phyloP scores from a whole-genome alignment of 768 basidiomycete genomes.

The Phanerodontia chrysosporium region DNA sequence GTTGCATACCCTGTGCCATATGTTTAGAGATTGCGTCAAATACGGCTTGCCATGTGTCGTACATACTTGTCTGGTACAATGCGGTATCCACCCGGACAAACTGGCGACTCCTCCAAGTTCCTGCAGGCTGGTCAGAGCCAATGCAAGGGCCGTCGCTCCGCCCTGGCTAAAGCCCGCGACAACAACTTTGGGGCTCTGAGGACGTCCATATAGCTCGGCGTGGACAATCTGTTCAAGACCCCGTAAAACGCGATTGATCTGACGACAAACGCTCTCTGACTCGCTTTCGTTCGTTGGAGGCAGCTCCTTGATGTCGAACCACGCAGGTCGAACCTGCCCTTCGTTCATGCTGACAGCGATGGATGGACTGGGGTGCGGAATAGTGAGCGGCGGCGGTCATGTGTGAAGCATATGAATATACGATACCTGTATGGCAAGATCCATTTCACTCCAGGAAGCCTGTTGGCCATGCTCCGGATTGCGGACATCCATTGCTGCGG shows the following conservation, averaged over 20 bases:
- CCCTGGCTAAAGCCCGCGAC: slow-evolving; percentile 43
- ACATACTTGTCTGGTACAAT: slow-evolving; percentile 31
- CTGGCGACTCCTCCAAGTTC: slow-evolving; percentile 41
- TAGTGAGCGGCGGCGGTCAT: too few species aligned
- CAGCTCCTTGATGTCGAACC: slow-evolving; percentile 38
- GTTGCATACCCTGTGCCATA: slow-evolving; percentile 26
- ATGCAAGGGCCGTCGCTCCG: slow-evolving; percentile 35
- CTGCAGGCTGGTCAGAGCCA: slow-evolving; percentile 36
- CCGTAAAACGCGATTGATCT: background rate
- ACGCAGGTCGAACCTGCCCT: slow-evolving; percentile 30
- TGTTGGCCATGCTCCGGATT: slow-evolving; percentile 29
- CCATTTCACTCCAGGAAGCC: slow-evolving; percentile 38
- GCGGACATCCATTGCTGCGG: slow-evolving; percentile 33
- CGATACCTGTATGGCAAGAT: slow-evolving; percentile 42
- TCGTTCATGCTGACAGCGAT: slow-evolving; percentile 28
- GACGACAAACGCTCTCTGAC: background rate
- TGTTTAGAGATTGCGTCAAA: background rate
- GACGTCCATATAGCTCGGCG: slow-evolving; percentile 34
- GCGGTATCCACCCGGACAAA: slow-evolving; percentile 43
- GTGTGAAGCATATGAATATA: background rate
- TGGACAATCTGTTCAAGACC: slow-evolving; percentile 35
- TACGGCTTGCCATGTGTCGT: background rate
- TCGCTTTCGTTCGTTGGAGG: slow-evolving; percentile 21
- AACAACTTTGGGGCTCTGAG: slow-evolving; percentile 29
- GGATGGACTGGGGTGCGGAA: slow-evolving; percentile 25